Evolutionary conservation across 306 rosid species (phyloP).

Genomic region (Styphnolobium japonicum): DNA sequence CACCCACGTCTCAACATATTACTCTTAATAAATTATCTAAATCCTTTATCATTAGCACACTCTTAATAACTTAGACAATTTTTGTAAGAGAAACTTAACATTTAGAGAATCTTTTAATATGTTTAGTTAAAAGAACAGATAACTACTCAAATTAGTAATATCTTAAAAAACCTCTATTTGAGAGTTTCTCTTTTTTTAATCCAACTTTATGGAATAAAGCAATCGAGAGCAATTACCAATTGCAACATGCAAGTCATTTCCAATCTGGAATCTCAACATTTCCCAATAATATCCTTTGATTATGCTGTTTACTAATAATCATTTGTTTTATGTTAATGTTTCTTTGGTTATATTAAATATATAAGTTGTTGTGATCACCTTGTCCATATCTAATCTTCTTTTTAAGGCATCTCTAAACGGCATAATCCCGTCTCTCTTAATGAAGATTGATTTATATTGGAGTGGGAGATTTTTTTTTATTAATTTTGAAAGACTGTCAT

Average conservation of each 20-base stretch:
- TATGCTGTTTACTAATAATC: slow-evolving; percentile 2
- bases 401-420: slow-evolving; percentile 51
- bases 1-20: too few relatives aligned
- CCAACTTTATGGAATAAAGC: not conserved
- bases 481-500: slow-evolving; percentile 2
- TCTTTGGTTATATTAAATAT: slow-evolving; percentile 14
- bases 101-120: too few relatives aligned
- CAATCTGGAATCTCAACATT: not conserved
- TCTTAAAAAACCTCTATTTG: too few relatives aligned
- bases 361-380: slow-evolving; percentile 29
- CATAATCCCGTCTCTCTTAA: slow-evolving; percentile 36
- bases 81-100: too few relatives aligned
- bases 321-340: slow-evolving; percentile 28
- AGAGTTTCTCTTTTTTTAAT: not conserved
- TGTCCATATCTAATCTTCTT: slow-evolving; percentile 52
- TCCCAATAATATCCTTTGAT: not conserved
- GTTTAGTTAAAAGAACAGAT: too few relatives aligned
- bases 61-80: too few relatives aligned
- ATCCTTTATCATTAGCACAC: too few relatives aligned
- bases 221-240: not conserved
- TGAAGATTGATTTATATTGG: not conserved
- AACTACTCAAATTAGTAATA: too few relatives aligned
- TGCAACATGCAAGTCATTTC: not conserved
- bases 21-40: too few relatives aligned
- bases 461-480: not conserved